Evolutionary conservation across 129 eudicot genomes (phyloP).

Genomic region (Gnaphalium uliginosum): DNA sequence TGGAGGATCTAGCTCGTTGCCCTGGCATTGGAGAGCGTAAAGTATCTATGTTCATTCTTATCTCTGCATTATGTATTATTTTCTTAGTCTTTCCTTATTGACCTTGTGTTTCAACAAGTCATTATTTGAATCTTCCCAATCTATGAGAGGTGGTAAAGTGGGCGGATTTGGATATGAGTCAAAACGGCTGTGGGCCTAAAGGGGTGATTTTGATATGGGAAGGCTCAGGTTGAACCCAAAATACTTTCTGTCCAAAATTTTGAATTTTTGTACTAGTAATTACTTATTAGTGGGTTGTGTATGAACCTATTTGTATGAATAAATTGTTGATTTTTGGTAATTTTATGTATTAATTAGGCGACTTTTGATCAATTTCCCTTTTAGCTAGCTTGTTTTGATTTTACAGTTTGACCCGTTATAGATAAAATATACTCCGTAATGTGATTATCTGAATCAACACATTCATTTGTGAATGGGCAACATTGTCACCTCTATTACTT

Average conservation of each 20-base stretch:
- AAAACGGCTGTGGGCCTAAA: not conserved
- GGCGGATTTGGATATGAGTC: not conserved
- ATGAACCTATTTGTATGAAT: not conserved
- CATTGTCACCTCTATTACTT: no score
- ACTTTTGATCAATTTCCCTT: not conserved
- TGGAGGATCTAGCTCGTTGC: conserved; percentile 99
- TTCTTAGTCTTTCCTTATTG: not conserved
- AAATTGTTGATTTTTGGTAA: no score
- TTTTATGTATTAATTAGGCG: not conserved
- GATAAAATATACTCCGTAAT: conserved; percentile 4
- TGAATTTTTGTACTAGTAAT: not conserved
- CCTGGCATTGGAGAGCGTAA: conserved; percentile 99
- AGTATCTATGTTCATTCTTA: conserved; percentile 45
- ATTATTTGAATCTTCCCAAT: not conserved
- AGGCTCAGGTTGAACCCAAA: not conserved
- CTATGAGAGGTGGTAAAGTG: not conserved
- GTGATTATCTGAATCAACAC: no score
- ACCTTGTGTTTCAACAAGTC: not conserved
- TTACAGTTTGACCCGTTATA: not conserved
- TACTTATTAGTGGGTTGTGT: no score
- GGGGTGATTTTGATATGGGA: no score
- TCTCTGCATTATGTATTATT: conserved; percentile 12
- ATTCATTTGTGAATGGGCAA: no score
- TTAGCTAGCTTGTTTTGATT: not conserved
- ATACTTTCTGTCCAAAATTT: not conserved